A percentile compares a stretch with the other conserved stretches of the same genome.
phyloP scores from a whole-genome alignment of 257 asterid species.

The Ilex aquifolium region DNA sequence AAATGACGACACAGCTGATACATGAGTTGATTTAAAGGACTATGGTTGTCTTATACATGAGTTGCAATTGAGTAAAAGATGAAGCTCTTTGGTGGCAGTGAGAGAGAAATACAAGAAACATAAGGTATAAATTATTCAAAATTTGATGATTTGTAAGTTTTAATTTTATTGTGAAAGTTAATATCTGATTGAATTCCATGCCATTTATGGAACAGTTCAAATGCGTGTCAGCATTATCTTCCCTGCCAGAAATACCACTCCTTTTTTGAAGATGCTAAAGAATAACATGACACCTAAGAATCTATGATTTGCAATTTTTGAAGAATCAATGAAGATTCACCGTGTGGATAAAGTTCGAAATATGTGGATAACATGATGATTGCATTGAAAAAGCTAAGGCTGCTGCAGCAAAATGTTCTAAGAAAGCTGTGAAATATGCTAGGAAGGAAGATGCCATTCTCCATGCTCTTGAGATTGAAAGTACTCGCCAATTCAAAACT shows the following conservation, averaged over 20 bases:
- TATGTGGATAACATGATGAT: slow-evolving; percentile 71
- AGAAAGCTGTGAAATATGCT: slow-evolving; percentile 63
- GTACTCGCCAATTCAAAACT: slow-evolving; percentile 43
- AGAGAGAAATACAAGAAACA: slow-evolving; percentile 75
- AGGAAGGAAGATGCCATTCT: slow-evolving; percentile 82
- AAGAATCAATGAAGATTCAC: not conserved
- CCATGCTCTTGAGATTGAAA: slow-evolving; percentile 77
- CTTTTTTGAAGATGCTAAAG: slow-evolving; percentile 28
- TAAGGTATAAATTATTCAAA: slow-evolving; percentile 31
- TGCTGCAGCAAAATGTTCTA: slow-evolving; percentile 45
- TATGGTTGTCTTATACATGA: slow-evolving; percentile 58
- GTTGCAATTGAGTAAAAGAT: slow-evolving; percentile 53
- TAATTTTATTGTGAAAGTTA: no score
- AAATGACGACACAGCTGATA: slow-evolving; percentile 10
- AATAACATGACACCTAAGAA: no score
- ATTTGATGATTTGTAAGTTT: not conserved
- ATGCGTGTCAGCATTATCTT: slow-evolving; percentile 43
- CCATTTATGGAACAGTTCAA: slow-evolving; percentile 57
- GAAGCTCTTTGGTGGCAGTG: slow-evolving; percentile 48
- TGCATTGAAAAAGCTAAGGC: slow-evolving; percentile 72
- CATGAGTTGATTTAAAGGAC: slow-evolving; percentile 58
- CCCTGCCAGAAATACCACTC: slow-evolving; percentile 47
- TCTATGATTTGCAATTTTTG: no score
- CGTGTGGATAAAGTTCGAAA: not conserved
- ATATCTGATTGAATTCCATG: not conserved